These are phyloP conservation scores for Elaeagnus macrophylla DNA, from an alignment of 306 rosid species.

Conservation along the genomic window DNA sequence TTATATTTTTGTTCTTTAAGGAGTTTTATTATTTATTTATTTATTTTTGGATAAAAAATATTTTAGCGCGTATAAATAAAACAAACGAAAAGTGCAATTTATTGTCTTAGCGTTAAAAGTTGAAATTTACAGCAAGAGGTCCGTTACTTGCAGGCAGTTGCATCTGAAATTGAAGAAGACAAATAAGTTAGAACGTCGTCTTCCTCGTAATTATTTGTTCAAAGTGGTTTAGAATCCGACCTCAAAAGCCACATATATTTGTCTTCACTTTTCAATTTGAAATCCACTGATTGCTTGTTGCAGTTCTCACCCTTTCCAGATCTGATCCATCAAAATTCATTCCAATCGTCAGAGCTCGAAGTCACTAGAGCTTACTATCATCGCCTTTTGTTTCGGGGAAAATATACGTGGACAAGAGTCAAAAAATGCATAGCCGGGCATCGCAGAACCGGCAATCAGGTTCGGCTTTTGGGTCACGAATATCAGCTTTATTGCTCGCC, in stretches of 20 bases:
- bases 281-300: not conserved
- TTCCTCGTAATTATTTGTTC: not conserved
- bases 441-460: slow-evolving; percentile 47
- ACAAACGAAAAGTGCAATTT: too few relatives aligned
- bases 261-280: not conserved
- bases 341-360: not conserved
- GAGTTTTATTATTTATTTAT: too few relatives aligned
- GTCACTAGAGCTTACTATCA: not conserved
- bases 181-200: slow-evolving; percentile 1
- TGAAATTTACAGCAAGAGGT: slow-evolving; percentile 1
- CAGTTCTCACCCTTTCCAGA: not conserved
- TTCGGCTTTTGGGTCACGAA: slow-evolving; percentile 39
- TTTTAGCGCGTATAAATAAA: too few relatives aligned
- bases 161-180: not conserved
- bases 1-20: too few relatives aligned
- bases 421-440: slow-evolving; percentile 51
- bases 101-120: too few relatives aligned
- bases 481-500: slow-evolving; percentile 37
- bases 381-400: not conserved
- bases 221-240: not conserved
- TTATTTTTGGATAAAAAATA: too few relatives aligned
- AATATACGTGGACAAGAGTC: not conserved
- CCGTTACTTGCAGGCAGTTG: not conserved
- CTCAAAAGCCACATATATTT: not conserved
- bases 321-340: not conserved